Evolutionary conservation across 495 filamentous ascomycete genomes (phyloP).

Genomic region (Delitschia confertaspora): DNA sequence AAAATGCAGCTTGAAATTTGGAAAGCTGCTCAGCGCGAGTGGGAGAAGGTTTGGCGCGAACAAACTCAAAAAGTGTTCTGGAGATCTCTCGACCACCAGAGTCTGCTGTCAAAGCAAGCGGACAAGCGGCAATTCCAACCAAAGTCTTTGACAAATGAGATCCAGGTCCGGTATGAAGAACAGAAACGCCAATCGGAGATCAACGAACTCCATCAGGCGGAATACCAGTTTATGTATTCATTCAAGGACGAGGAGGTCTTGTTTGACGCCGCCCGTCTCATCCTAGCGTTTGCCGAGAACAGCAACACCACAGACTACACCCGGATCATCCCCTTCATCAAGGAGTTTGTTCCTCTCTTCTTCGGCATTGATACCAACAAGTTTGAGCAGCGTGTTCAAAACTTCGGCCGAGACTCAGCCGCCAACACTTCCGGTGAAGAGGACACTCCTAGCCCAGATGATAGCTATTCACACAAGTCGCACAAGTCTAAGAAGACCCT

Average conservation of each 20-base stretch:
- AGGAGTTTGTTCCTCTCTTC: constrained; percentile 79
- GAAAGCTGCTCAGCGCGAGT: constrained; percentile 92
- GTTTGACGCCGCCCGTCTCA: constrained; percentile 68
- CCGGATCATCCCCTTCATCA: constrained; percentile 71
- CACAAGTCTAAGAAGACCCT: constrained; percentile 62
- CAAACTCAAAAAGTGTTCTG: constrained; percentile 89
- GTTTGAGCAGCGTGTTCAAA: constrained; percentile 67
- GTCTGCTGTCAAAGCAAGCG: constrained; percentile 66
- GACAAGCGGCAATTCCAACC: constrained; percentile 86
- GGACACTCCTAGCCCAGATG: constrained; percentile 41
- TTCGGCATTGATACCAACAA: constrained; percentile 72
- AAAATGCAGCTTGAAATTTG: constrained; percentile 95
- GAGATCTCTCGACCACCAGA: constrained; percentile 92
- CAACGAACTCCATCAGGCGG: constrained; percentile 48
- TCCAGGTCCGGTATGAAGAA: constrained; percentile 81
- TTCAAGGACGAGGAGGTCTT: constrained; percentile 73
- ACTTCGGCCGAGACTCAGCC: constrained; percentile 52
- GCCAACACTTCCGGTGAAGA: constrained; percentile 62
- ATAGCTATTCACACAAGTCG: constrained; percentile 45
- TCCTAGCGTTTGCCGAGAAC: constrained; percentile 65
- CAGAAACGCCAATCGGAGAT: constrained; percentile 57
- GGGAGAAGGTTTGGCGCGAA: constrained; percentile 97
- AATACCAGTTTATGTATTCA: constrained; percentile 62
- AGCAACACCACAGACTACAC: constrained; percentile 63
- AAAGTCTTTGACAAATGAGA: constrained; percentile 76